These are phyloP conservation scores for Candida chilensis DNA, from an alignment of 805 yeast genomes.

Conservation along the genomic window DNA sequence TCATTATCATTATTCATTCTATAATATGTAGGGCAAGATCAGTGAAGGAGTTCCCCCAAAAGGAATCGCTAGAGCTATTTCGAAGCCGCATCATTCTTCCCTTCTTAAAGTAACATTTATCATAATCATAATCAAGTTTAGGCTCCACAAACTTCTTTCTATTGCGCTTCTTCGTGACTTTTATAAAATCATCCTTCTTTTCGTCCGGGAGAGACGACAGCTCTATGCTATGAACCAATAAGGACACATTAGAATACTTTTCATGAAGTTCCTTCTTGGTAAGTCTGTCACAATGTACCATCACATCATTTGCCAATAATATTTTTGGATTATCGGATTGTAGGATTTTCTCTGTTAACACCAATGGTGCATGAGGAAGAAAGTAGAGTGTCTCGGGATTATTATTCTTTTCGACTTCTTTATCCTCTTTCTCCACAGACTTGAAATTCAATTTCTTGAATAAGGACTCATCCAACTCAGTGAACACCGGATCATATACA, in stretches of 20 bases:
- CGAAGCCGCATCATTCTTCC: conserved; percentile 6
- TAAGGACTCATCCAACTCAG: conserved; percentile 27
- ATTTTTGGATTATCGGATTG: conserved; percentile 19
- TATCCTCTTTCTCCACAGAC: conserved; percentile 9
- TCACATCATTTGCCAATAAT: conserved; percentile 41
- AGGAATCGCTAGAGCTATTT: conserved; percentile 4
- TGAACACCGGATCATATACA: conserved; percentile 60
- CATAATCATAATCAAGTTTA: conserved; percentile 10
- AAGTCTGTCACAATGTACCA: conserved; percentile 45
- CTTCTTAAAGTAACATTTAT: conserved; percentile 8
- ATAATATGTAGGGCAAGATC: conserved; percentile 10
- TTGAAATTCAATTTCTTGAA: conserved; percentile 8
- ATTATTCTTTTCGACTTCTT: conserved; percentile 2
- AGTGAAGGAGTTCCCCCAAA: conserved; percentile 12
- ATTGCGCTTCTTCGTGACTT: conserved; percentile 4
- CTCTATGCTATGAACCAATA: conserved; percentile 12
- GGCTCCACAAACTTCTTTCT: conserved; percentile 10
- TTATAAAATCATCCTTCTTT: not conserved
- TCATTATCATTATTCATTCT: no score
- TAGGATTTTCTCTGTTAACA: conserved; percentile 34
- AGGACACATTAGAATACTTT: conserved; percentile 34
- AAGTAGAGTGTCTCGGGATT: conserved; percentile 47
- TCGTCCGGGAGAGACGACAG: not conserved
- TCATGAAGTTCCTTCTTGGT: conserved; percentile 28
- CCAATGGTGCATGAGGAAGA: conserved; percentile 71